phyloP scores from a whole-genome alignment of 2,329 filamentous ascomycete species.

The Botrytis deweyae region DNA sequence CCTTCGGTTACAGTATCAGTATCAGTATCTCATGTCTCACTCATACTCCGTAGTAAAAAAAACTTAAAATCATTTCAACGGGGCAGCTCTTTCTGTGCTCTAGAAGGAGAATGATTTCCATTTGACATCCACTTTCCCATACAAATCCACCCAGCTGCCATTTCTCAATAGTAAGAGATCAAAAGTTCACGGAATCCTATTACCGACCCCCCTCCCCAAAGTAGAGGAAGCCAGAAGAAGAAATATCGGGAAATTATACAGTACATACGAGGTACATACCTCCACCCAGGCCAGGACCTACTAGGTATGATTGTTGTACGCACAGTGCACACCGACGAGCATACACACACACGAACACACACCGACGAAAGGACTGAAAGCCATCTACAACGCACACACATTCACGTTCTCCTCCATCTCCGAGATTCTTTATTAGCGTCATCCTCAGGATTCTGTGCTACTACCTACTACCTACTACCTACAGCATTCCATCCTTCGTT shows the following conservation, averaged over 20 bases:
- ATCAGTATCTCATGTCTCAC: constrained; percentile 18
- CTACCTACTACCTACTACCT: constrained; percentile 9
- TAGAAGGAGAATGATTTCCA: constrained; percentile 13
- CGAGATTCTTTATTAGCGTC: constrained; percentile 3
- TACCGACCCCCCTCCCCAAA: not conserved
- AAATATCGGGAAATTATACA: constrained; percentile 2
- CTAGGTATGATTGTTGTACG: too few species aligned
- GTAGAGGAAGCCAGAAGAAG: not conserved
- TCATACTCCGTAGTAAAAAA: not conserved
- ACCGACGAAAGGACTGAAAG: not conserved
- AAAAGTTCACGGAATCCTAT: not conserved
- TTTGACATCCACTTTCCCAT: constrained; percentile 3
- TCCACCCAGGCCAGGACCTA: too few species aligned
- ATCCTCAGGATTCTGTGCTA: constrained; percentile 11
- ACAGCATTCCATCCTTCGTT: constrained; percentile 11
- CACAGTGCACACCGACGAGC: not conserved
- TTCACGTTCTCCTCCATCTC: not conserved
- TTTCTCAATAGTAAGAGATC: constrained; percentile 2
- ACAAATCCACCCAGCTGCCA: not conserved
- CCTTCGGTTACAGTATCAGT: constrained; percentile 11
- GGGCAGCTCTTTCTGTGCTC: not conserved
- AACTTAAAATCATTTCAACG: not conserved
- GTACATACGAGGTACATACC: not conserved
- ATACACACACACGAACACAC: not conserved
- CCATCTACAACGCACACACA: not conserved